A percentile compares a stretch with the other conserved stretches of the same genome.
phyloP scores from a whole-genome alignment of 1,284 basidiomycete species.

The Moesziomyces globuligerus region DNA sequence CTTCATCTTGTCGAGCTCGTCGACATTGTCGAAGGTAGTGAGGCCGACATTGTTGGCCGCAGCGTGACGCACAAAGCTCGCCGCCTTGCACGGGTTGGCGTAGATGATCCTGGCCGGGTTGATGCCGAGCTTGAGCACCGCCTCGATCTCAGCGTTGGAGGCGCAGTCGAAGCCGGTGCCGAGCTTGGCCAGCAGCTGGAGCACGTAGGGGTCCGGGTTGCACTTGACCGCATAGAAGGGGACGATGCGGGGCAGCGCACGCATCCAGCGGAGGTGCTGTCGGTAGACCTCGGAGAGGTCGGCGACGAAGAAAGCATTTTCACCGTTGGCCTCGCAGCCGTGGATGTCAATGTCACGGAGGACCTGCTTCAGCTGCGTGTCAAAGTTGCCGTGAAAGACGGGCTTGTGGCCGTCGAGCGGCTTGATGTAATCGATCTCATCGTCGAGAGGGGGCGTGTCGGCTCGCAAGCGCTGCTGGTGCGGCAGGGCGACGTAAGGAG shows the following conservation, averaged over 20 bases:
- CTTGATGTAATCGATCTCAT: conserved; percentile 45
- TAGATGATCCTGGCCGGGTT: conserved; percentile 82
- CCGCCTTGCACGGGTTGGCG: conserved; percentile 98
- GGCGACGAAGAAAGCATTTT: conserved; percentile 95
- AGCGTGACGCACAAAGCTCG: conserved; percentile 89
- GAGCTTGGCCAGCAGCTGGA: conserved; percentile 86
- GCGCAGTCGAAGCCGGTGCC: conserved; percentile 98
- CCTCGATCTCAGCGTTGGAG: conserved; percentile 91
- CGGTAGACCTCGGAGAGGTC: conserved; percentile 88
- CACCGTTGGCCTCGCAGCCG: conserved; percentile 74
- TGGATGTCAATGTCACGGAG: conserved; percentile 67
- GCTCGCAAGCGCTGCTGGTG: conserved; percentile 47
- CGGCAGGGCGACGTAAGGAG: conserved; percentile 36
- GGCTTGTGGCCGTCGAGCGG: conserved; percentile 45
- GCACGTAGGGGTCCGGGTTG: conserved; percentile 94
- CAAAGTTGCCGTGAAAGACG: conserved; percentile 57
- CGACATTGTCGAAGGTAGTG: conserved; percentile 98
- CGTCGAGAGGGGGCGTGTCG: conserved; percentile 47
- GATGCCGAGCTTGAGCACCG: conserved; percentile 78
- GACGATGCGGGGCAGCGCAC: conserved; percentile 78
- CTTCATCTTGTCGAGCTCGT: conserved; percentile 96
- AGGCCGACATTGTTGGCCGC: conserved; percentile 81
- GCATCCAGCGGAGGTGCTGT: conserved; percentile 86
- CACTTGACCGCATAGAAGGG: conserved; percentile 94
- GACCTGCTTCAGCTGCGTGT: conserved; percentile 52